A percentile compares a stretch with the other conserved stretches of the same genome.
Evolutionary conservation across 441 rosid genomes (phyloP).

Genomic region (Aleurites moluccanus): DNA sequence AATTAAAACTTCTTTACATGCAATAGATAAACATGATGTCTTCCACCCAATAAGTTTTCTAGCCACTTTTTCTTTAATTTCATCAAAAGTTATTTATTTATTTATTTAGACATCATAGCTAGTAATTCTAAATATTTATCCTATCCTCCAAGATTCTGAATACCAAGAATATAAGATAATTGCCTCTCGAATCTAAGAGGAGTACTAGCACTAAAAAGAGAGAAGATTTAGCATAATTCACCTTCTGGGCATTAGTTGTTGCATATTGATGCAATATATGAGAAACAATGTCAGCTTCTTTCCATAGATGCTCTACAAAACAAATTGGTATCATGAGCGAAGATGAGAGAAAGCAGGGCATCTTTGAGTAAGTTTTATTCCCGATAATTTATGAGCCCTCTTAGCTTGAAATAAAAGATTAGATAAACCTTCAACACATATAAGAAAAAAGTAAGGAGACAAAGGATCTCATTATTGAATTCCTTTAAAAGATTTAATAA

Average conservation of each 20-base stretch:
- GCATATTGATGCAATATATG: background rate
- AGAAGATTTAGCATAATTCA: background rate
- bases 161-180: background rate
- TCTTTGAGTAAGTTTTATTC: background rate
- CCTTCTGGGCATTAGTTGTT: background rate
- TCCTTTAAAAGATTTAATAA: too few species aligned
- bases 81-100: background rate
- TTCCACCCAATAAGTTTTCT: background rate
- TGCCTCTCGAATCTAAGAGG: too few species aligned
- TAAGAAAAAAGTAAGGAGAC: too few species aligned
- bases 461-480: conserved; percentile 3
- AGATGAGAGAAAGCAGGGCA: background rate
- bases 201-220: background rate
- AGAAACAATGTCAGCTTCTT: background rate
- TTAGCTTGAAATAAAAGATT: too few species aligned
- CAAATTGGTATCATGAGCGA: background rate
- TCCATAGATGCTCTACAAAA: background rate
- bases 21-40: background rate
- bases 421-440: too few species aligned
- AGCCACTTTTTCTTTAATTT: background rate
- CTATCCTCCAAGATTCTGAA: background rate
- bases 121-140: background rate
- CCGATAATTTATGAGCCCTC: background rate
- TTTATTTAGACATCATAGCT: too few species aligned
- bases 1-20: background rate